Evolutionary conservation across 495 filamentous ascomycete genomes (phyloP).

Genomic region (Aspergillus baeticus): DNA sequence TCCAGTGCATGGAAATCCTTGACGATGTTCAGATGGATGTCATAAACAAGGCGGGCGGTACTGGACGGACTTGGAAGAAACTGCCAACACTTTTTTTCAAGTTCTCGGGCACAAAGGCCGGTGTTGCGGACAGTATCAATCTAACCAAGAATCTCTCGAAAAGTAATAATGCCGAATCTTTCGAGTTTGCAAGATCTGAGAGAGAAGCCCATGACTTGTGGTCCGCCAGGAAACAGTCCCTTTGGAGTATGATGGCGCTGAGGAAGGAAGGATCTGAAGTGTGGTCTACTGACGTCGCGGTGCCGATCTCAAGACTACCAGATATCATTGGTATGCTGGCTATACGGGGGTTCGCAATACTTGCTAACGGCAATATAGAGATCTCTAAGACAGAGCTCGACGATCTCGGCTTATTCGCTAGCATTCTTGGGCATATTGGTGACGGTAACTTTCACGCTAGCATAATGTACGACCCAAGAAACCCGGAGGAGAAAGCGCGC

Average conservation of each 20-base stretch:
- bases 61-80: constrained; percentile 69
- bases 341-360: not conserved
- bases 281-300: constrained; percentile 84
- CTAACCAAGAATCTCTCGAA: constrained; percentile 69
- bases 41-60: constrained; percentile 79
- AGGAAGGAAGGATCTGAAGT: constrained; percentile 60
- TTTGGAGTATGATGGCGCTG: constrained; percentile 62
- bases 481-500: constrained; percentile 64
- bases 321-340: constrained; percentile 70
- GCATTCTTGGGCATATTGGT: constrained; percentile 81
- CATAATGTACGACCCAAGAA: constrained; percentile 74
- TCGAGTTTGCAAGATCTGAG: constrained; percentile 74
- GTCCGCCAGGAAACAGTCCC: constrained; percentile 82
- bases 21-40: constrained; percentile 95
- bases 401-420: constrained; percentile 78
- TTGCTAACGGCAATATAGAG: constrained; percentile 44
- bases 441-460: constrained; percentile 92
- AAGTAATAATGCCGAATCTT: constrained; percentile 58
- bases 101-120: constrained; percentile 72
- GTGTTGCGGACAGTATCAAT: constrained; percentile 80
- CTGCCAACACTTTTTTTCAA: constrained; percentile 94
- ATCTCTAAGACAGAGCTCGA: constrained; percentile 88
- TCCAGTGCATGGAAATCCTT: constrained; percentile 87
- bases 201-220: constrained; percentile 76
- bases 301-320: constrained; percentile 80